phyloP scores from a whole-genome alignment of 2,329 filamentous ascomycete genomes.

The Exophiala dermatitidis region DNA sequence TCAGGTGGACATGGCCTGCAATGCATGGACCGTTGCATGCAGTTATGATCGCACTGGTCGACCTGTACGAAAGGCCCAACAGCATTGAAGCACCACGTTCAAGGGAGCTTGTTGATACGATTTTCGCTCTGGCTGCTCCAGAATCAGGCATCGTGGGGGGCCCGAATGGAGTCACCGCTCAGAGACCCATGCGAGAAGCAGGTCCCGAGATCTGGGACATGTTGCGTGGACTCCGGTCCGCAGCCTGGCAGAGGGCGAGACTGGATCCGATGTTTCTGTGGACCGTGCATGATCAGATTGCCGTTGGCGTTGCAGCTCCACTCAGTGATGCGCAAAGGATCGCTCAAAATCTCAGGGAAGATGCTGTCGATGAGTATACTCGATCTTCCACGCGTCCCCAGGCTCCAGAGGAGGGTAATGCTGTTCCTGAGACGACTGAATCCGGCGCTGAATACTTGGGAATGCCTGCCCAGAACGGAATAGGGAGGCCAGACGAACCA shows the following conservation, averaged over 20 bases:
- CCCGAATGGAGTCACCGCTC: conserved; percentile 39
- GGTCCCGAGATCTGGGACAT: conserved; percentile 45
- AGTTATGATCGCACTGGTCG: conserved; percentile 44
- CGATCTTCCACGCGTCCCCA: background rate
- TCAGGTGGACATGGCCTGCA: conserved; percentile 45
- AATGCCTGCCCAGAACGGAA: conserved; percentile 6
- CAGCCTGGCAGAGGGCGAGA: conserved; percentile 44
- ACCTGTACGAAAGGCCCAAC: conserved; percentile 42
- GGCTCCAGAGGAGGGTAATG: too few relatives aligned
- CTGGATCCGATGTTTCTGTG: conserved; percentile 42
- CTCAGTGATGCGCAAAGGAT: conserved; percentile 24
- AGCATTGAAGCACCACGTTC: conserved; percentile 41
- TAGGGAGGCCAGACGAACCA: background rate
- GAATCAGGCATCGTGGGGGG: conserved; percentile 42
- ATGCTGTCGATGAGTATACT: conserved; percentile 17
- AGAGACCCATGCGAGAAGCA: conserved; percentile 41
- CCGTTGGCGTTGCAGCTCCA: conserved; percentile 30
- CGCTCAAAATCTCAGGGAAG: conserved; percentile 25
- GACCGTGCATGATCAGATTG: conserved; percentile 42
- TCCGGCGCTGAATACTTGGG: conserved; percentile 10
- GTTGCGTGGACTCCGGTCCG: conserved; percentile 41
- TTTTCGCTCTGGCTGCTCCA: conserved; percentile 41
- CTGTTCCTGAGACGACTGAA: background rate
- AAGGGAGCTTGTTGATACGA: conserved; percentile 41
- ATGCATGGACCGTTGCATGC: conserved; percentile 42